Evolutionary conservation across 148 eudicot genomes (phyloP), one percentile per base, ranked within the genome.

Genomic region (Rheum nobile): DNA sequence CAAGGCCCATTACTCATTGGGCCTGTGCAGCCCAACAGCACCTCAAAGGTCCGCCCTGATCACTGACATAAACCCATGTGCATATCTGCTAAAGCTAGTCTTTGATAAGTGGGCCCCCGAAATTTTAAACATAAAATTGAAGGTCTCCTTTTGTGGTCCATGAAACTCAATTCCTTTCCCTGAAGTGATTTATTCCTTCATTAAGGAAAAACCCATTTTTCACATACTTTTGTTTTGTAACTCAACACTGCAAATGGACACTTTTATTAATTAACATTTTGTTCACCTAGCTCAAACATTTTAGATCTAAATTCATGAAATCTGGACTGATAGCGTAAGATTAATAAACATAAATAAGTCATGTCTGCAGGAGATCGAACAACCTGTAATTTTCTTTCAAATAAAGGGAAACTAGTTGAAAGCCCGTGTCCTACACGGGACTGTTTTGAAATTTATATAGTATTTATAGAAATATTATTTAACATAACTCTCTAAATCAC

Each of bases 1-100:
- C 70, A 7, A 32, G 41, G 41, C 39, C 70, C 70, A 17, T 65
- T 31, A 13, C 4, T 16, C 13, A 31, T 65, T 65, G 41, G 70
- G 70, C 70, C 39, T 16, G n/a, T 0, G 29, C 12, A 65, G 39
- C 41, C 41, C 70, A 65, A 16, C 9, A 65, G 11, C 4, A 9
- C n/a, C 1, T 57, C 35, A 61, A 61, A 61, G 37, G 35, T 16
- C 9, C 0, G 68, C 13, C 19, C 68, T 1, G 2, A 31, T 3
- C 35, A 61, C 19, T 65, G 70, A 65, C 39, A 32, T 65, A 31
- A 65, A 32, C 41, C 70, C 70, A 65, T 65, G 70, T 65, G 39
- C 38, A 65, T 31, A 14, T 16, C 41, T 65, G 70, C 39, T 65
- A 14, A 16, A 5, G 22, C 39, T 21, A 16, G 11, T n/a, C 19